Evolutionary conservation across 495 filamentous ascomycete genomes (phyloP), one percentile per base, ranked within the genome.

Genomic region (Neurospora africana): DNA sequence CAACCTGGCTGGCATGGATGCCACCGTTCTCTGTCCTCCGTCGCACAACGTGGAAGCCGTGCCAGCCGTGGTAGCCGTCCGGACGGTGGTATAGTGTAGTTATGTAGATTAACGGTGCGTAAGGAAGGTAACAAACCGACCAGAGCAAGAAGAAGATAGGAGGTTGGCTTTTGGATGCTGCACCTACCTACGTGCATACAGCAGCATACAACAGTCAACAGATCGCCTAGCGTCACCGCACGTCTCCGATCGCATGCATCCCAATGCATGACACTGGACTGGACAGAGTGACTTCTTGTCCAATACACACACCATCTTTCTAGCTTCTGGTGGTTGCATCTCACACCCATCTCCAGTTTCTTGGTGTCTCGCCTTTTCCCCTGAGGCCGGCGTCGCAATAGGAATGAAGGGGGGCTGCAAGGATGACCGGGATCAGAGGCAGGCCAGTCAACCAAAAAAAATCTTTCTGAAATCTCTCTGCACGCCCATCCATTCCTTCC

Each of bases 241-340:
- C 27, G 53, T 65, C 53, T 65, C 35, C 53, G 53, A 65, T 65
- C 53, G 53, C 53, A 65, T 65, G 53, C 53, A 65, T 65, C 53
- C 53, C 53, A 65, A 65, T 65, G 53, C 53, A 65, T 65, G 53
- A 65, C 53, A 65, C 53, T 65, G 53, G 53, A 65, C 53, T 65
- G 53, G 53, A 65, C 47, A 58, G 23, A 58, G 47, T 30, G 47
- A 65, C 23, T 33, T 61, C 23, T 61, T 65, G 27, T 65, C 53
- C 27, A 65, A 33, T 15, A 65, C 53, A 33, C 53, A 65, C 53
- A 65, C 53, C 53, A 65, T 7, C 13, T 61, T 61, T 30, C 27
- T 65, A 35, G 27, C 7, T 65, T 65, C 53, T 65, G 27, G 53
- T 65, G 27, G 53, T 65, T 65, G 53, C 27, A 17, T 33, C 23